Base-by-base conservation (phyloP, 1,284 basidiomycete species). In the Malassezia japonica region DNA sequence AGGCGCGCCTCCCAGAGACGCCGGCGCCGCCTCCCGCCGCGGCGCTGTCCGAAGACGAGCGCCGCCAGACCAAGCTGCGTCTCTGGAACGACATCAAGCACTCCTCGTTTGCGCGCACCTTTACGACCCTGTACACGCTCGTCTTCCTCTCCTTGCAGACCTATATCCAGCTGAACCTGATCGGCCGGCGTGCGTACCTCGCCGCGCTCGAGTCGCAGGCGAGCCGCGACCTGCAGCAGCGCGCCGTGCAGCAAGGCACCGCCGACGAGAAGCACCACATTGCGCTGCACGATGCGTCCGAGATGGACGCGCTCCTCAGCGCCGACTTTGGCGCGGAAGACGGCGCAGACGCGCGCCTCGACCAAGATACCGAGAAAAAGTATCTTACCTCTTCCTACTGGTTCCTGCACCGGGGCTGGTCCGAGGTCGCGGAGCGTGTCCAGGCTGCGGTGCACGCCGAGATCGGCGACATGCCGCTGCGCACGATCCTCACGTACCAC, bases 361-460 rank as follows among this genome's bases (percentile, higher is more conserved):
- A 56, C 24, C 59, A 82, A 32, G 80, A 82, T 46, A 81, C 81
- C 1, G 86, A 90, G 73, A 76, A 80, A 56, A 83, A 83, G 65
- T 91, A 83, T 66, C 77, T 92, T 50, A 88, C 86, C 0, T 80
- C 90, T 57, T 86, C 82, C 44, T 92, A 87, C 86, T 91, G 87
- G 86, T 78, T 91, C 40, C 69, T 92, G 48, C 84, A 92, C 64
- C 82, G 85, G 3, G 88, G 89, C 0, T 91, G 88, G 86, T 83
- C 84, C 62, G 81, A 84, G 48, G 78, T 91, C 0, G 81, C 81
- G 1, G 81, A 83, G 57, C 76, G 84, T 20, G 84, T 89, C 1
- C 74, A 82, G 57, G 75, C 78, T 36, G 84, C 81, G 0, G 85
- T 89, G 0, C 34, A 39, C n/a, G 40, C 29, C 10, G 51, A 54